Evolutionary conservation across 306 rosid species (phyloP), one percentile per base, ranked within the genome.

Genomic region (Luffa aegyptiaca): DNA sequence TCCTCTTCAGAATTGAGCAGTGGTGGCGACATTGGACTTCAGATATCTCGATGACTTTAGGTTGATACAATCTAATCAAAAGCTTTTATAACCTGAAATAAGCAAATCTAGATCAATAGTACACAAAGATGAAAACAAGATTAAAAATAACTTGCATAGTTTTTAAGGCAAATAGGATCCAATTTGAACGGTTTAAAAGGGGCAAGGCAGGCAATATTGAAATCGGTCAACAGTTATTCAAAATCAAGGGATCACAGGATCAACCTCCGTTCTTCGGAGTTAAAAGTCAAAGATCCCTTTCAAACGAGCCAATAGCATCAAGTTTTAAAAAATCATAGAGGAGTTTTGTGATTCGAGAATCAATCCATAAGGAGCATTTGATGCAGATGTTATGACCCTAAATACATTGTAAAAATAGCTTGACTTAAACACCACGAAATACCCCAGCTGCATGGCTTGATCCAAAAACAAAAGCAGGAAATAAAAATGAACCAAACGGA

Each of bases 11-110:
- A 64, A 78, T 88, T 89, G 76, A 88, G 87, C 84, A 75, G 87
- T 36, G 93, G 86, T 49, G 93, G 90, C 85, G 97, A 88, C 99
- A 95, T 95, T 84, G 81, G 82, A 82, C 72, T 80, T 58, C 82
- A 79, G 80, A 57, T 18, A 53, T 80, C 75, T 82, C 68, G 79
- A 78, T 84, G 66, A 66, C 70, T 71, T 42, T 48, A 66, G n/a
- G 73, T 10, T 72, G 72, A 72, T 77, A 82, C 80, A 63, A n/a
- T 53, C 57, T 56, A 65, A 36, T 61, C 17, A 65, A 33, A 55
- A 68, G 18, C 35, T 51, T 75, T 9, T 39, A 61, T 57, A 79
- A 8, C 68, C 65, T 66, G 78, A 39, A 84, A 49, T 21, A 17
- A n/a, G 9, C 33, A 46, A 5, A 7, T 52, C 44, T 49, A 56